Evolutionary conservation across 2,329 filamentous ascomycete genomes (phyloP).

Genomic region (Teratosphaeria pseudoeucalypti): DNA sequence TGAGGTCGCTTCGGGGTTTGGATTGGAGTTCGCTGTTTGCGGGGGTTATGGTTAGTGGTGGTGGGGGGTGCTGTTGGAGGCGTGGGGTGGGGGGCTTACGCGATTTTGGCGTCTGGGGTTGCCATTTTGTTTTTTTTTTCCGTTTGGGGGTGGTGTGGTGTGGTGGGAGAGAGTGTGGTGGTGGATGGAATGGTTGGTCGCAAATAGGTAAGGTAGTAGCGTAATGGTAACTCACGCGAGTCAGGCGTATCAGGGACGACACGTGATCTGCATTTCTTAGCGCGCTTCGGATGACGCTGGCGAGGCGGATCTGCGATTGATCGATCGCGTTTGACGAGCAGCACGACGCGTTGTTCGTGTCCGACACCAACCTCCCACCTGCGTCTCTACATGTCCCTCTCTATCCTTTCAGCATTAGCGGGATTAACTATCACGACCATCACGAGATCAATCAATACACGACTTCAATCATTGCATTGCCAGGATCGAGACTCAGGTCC

Average conservation of each 20-base stretch:
- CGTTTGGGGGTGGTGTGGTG: not conserved
- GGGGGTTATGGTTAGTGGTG: constrained; percentile 15
- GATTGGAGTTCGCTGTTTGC: constrained; percentile 70
- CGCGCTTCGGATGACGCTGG: not conserved
- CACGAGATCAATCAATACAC: not conserved
- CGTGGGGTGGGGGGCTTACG: constrained; percentile 22
- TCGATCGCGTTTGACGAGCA: not conserved
- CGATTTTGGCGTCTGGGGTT: constrained; percentile 32
- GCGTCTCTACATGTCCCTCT: not conserved
- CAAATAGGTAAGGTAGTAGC: not conserved
- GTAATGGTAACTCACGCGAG: not conserved
- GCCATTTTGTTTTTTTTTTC: constrained; percentile 14
- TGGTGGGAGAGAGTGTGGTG: not conserved
- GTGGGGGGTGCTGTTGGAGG: not conserved
- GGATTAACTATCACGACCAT: not conserved
- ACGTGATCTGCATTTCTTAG: not conserved
- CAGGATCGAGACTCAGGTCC: not conserved
- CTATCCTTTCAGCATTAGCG: not conserved
- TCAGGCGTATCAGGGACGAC: not conserved
- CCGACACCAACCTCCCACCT: not conserved
- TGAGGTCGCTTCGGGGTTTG: constrained; percentile 83
- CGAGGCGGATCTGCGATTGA: not conserved
- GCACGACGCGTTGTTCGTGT: not conserved
- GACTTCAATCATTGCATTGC: not conserved
- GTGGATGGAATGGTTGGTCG: not conserved